Percentiles rank a stretch among this genome's conserved stretches.
Evolutionary conservation across 257 asterid genomes (phyloP).

Genomic region (Ilex aquifolium): DNA sequence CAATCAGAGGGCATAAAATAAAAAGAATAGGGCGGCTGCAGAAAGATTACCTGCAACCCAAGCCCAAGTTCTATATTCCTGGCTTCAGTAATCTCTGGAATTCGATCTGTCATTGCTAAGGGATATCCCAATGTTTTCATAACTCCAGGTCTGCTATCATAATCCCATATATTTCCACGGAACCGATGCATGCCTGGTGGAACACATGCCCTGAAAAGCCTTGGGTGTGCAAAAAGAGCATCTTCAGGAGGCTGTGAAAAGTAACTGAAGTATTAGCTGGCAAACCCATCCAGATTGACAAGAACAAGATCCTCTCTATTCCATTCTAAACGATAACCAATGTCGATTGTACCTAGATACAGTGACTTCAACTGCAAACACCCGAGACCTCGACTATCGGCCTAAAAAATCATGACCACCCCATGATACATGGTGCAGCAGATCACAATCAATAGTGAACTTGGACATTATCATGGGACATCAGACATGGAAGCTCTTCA

Average conservation of each 20-base stretch:
- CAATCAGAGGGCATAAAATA: no score
- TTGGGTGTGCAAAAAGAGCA: slow-evolving; percentile 88
- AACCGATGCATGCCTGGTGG: slow-evolving; percentile 99
- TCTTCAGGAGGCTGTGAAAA: slow-evolving; percentile 74
- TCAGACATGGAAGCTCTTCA: no score
- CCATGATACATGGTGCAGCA: no score
- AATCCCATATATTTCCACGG: slow-evolving; percentile 97
- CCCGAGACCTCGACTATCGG: no score
- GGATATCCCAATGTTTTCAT: slow-evolving; percentile 87
- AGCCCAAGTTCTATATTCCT: slow-evolving; percentile 95
- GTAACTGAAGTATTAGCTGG: neutral
- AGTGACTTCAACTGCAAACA: no score
- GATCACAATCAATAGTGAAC: no score
- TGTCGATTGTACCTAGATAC: no score
- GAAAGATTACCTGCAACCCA: slow-evolving; percentile 3
- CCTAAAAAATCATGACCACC: no score
- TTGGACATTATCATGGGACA: no score
- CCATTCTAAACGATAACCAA: no score
- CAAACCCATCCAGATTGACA: neutral
- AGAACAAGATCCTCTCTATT: no score
- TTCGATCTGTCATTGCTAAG: slow-evolving; percentile 42
- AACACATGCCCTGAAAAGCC: slow-evolving; percentile 97
- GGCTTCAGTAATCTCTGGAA: slow-evolving; percentile 91
- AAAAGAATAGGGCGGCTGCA: neutral
- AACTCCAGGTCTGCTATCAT: slow-evolving; percentile 74